Conservation (phyloP, 2,329 filamentous ascomycete genomes). For the Penicillium frequentans region DNA sequence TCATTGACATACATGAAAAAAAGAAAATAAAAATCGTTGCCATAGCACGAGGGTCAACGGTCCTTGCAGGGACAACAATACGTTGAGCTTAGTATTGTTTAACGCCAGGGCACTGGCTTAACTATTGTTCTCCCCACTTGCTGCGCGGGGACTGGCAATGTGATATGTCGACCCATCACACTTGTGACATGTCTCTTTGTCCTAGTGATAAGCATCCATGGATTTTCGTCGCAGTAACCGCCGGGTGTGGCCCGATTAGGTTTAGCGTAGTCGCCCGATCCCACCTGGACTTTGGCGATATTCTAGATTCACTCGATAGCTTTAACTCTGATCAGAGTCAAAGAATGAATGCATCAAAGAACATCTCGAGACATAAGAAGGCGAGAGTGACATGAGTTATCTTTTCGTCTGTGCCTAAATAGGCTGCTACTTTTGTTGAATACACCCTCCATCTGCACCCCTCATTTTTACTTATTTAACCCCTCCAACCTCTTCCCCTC, state of each 20-base stretch:
- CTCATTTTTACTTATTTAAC: not conserved
- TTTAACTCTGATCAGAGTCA: not conserved
- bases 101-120: not conserved
- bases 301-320: not conserved
- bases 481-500: slow-evolving; percentile 17
- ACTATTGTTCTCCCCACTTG: slow-evolving; percentile 1
- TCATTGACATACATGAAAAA: not conserved
- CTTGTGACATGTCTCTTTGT: slow-evolving; percentile 1
- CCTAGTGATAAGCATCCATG: not conserved
- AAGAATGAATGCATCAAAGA: not conserved
- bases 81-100: not conserved
- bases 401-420: not conserved
- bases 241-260: not conserved
- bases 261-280: not conserved
- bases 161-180: not conserved
- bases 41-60: not conserved
- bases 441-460: not conserved
- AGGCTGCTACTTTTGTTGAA: not conserved
- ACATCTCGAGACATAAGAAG: not conserved
- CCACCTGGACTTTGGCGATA: not conserved
- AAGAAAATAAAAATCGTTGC: not conserved
- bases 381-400: not conserved
- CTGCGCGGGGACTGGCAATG: not conserved
- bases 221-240: not conserved
- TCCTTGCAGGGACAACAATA: not conserved